Percentiles rank a stretch among this genome's conserved stretches.
Conservation (phyloP, 768 basidiomycete species). For the Pleurotus tuber-regium region DNA sequence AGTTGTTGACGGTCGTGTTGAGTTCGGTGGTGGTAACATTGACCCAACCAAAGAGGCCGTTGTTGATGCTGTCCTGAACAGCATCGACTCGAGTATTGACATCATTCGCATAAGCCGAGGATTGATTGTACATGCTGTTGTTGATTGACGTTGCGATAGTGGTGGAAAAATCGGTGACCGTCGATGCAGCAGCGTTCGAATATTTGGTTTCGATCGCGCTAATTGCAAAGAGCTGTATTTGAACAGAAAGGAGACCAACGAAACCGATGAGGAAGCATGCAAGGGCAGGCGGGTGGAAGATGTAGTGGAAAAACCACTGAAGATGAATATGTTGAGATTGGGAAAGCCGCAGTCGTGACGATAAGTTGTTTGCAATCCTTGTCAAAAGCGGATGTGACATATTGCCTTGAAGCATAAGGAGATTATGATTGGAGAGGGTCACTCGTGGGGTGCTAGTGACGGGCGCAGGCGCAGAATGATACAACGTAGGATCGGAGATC, state of each 20-base stretch:
- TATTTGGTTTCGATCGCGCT: conserved; percentile 71
- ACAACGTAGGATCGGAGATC: conserved; percentile 66
- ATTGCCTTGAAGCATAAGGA: conserved; percentile 70
- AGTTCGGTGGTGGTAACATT: conserved; percentile 85
- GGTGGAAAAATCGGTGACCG: conserved; percentile 63
- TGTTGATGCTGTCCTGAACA: conserved; percentile 77
- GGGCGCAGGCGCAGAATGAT: conserved; percentile 32
- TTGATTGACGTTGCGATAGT: conserved; percentile 78
- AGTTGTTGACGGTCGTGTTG: conserved; percentile 81
- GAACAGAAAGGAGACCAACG: conserved; percentile 81
- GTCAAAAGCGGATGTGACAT: conserved; percentile 73
- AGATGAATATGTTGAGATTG: conserved; percentile 65
- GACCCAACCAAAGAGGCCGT: conserved; percentile 93
- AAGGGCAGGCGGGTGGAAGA: conserved; percentile 89
- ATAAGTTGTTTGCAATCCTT: conserved; percentile 55
- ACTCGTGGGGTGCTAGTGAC: conserved; percentile 44
- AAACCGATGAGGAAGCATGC: conserved; percentile 92
- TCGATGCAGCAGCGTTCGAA: conserved; percentile 54
- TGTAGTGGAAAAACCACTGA: conserved; percentile 88
- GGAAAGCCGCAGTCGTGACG: conserved; percentile 49
- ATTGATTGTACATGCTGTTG: conserved; percentile 79
- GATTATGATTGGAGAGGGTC: conserved; percentile 69
- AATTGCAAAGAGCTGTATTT: conserved; percentile 83
- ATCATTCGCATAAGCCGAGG: conserved; percentile 68
- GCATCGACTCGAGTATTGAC: conserved; percentile 70